Evolutionary conservation across 108 stramenopile genomes (phyloP), one percentile per base, ranked within the genome.

Genomic region (Parietichytrium sp.): DNA sequence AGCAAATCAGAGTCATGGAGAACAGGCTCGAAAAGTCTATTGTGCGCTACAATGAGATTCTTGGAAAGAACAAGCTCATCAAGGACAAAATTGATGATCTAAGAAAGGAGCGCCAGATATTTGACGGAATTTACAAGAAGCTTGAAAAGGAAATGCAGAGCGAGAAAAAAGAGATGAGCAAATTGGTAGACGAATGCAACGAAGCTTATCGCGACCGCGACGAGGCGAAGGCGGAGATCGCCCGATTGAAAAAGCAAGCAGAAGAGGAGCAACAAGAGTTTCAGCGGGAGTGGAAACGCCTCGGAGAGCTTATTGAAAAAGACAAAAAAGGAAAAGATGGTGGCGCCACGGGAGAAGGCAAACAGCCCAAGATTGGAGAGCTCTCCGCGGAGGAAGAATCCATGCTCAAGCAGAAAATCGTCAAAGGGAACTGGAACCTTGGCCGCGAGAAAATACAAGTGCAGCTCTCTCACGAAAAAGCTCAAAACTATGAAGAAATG

Each of bases 71-170:
- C 86, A 90, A 90, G 84, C 50, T 51, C 0, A 81, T 90, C 29
- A 83, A 88, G 36, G 81, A 85, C 25, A 42, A 83, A 31, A 88
- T 90, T 18, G 88, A 90, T 52, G 80, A 84, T 8, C 81, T 89
- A n/a, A 87, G 88, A 3, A 52, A 85, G 47, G 89, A 90, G 49
- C 85, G 89, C 20, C 85, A 89, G 15, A 88, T 89, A 29, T 90
- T 89, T 29, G 89, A 90, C 48, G 87, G 80, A 49, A 89, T 90
- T 48, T 90, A 90, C 82, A 88, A 89, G 84, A 89, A 89, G 55
- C 83, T 90, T 2, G 89, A 90, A 61, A 84, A 87, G 20, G 88
- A 87, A 30, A 49, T 90, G 30, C 88, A 90, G 45, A 83, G 82
- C 16, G 87, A 89, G 52, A 89, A 89, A 29, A 90, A 90, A 54